Evolutionary conservation across 176 grass and related monocot genomes (phyloP), one percentile per base, ranked within the genome.

Genomic region (Ensete ventricosum): DNA sequence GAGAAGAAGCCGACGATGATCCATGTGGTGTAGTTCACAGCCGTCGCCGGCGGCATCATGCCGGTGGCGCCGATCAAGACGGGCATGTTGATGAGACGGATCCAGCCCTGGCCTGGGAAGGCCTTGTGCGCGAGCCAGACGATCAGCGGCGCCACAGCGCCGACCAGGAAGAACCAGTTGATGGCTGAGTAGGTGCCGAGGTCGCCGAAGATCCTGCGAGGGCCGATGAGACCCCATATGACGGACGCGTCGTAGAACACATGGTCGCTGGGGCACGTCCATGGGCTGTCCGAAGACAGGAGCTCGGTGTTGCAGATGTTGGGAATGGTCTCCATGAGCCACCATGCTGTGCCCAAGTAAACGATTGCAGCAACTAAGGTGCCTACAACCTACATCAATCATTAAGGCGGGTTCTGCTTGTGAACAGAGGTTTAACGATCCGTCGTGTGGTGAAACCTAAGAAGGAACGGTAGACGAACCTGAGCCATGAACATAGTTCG

Each of bases 401-500:
- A 50, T 43, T 43, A 6, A 43, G 34, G 34, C 4, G 34, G 34
- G 34, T 43, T 43, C 34, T 43, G 34, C 34, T 6, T 43, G 34
- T 43, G 4, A 43, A 43, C 27, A 6, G 34, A 43, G 34, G 5
- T 43, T 43, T 43, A 5, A 43, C 0, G 34, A 43, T 43, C 34
- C 34, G 5, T 43, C 34, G 34, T 6, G 34, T 43, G 34, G 4
- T 43, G 34, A 43, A 43, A 6, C 34, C 34, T 43, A 43, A 43
- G 34, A 43, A 43, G 34, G 34, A 43, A 43, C 34, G 23, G 71
- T 5, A 14, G 82, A 55, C 76, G 85, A 71, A 91, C 93, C 85
- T 93, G 94, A 78, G 94, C 94, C 90, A 97, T 97, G 67, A 97
- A 97, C 94, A 97, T 97, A 2, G 88, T 93, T 78, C 90, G 82